Evolutionary conservation across 768 basidiomycete genomes (phyloP).

Genomic region (Auricularia sp.): DNA sequence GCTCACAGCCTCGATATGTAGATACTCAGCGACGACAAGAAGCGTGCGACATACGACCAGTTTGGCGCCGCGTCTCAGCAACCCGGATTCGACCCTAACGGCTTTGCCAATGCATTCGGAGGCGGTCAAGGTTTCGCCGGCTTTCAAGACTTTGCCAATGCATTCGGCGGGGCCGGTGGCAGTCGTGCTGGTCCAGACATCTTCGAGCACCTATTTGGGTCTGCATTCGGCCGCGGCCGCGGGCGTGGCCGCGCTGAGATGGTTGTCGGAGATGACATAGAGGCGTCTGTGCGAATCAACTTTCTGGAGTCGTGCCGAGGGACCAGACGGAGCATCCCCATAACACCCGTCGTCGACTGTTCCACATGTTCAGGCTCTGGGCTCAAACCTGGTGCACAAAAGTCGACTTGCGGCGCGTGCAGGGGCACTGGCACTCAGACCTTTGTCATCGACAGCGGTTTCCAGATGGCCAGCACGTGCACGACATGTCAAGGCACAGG

Average conservation of each 20-base stretch:
- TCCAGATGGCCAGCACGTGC: slow-evolving; percentile 95
- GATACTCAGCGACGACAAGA: slow-evolving; percentile 92
- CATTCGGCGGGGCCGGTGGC: slow-evolving; percentile 38
- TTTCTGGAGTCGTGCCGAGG: slow-evolving; percentile 98
- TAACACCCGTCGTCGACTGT: slow-evolving; percentile 78
- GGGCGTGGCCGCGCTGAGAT: slow-evolving; percentile 32
- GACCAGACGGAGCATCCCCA: slow-evolving; percentile 57
- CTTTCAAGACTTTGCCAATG: slow-evolving; percentile 58
- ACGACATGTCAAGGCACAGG: slow-evolving; percentile 72
- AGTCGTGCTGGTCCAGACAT: slow-evolving; percentile 47
- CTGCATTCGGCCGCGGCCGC: slow-evolving; percentile 42
- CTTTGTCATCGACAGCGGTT: slow-evolving; percentile 84
- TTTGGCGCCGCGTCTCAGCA: slow-evolving; percentile 90
- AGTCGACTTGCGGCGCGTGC: slow-evolving; percentile 69
- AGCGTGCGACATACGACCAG: slow-evolving; percentile 80
- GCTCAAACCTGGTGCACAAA: slow-evolving; percentile 76
- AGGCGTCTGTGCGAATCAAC: slow-evolving; percentile 58
- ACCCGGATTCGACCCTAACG: slow-evolving; percentile 87
- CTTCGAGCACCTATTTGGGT: slow-evolving; percentile 79
- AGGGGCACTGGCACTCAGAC: slow-evolving; percentile 80
- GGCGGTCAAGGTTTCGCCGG: slow-evolving; percentile 37
- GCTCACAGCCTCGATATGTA: slow-evolving; percentile 22
- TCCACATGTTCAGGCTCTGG: slow-evolving; percentile 77
- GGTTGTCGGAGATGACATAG: slow-evolving; percentile 69
- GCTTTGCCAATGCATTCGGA: slow-evolving; percentile 41